Conservation (phyloP, 2,329 filamentous ascomycete genomes). For the Leptodontidium sp. region DNA sequence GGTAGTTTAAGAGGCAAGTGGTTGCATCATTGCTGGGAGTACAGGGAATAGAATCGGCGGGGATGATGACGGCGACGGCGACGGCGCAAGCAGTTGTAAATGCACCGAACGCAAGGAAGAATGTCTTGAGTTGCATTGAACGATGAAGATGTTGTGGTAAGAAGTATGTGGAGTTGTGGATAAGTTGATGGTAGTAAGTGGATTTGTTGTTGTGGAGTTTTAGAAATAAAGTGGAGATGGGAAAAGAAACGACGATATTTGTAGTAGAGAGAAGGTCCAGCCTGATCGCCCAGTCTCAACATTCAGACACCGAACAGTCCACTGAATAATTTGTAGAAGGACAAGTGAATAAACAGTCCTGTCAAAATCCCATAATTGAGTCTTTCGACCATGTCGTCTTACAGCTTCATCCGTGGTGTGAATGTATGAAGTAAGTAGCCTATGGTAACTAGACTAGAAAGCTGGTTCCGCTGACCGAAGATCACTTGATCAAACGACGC, state of each 20-base stretch:
- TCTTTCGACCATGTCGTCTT: neutral
- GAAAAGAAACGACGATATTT: neutral
- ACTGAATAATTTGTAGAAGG: too few species aligned
- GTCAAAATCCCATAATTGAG: too few species aligned
- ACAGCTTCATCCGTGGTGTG: neutral
- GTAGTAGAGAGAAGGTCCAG: neutral
- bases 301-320: neutral
- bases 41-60: conserved; percentile 8
- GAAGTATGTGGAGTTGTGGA: neutral
- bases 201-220: neutral
- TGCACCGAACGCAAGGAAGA: neutral
- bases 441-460: too few species aligned
- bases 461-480: too few species aligned
- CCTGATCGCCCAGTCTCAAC: neutral
- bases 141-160: neutral
- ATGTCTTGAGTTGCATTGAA: conserved; percentile 10
- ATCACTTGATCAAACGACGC: too few species aligned
- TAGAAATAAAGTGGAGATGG: neutral
- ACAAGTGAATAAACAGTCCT: neutral
- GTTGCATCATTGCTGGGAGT: neutral
- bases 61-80: neutral
- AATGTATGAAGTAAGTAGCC: neutral
- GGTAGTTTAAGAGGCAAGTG: conserved; percentile 20
- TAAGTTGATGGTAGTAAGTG: neutral
- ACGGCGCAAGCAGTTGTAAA: neutral